These are phyloP conservation scores for Trypanosoma caninum DNA, from an alignment of 208 protist genomes.

Conservation along the genomic window DNA sequence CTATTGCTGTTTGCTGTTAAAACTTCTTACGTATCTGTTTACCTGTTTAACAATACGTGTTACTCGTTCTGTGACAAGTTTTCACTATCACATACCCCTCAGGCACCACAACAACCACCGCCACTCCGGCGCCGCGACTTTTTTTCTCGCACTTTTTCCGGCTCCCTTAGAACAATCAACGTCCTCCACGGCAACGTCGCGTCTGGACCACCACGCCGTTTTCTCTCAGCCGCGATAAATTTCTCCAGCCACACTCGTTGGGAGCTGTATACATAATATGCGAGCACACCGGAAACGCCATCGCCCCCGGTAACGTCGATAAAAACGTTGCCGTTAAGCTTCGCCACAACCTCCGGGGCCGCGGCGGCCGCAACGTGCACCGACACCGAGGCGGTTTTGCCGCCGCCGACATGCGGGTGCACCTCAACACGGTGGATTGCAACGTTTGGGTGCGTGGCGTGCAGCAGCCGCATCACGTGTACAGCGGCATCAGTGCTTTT, in stretches of 20 bases:
- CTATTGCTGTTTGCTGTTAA: too few species aligned
- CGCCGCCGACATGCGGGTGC: conserved; percentile 25
- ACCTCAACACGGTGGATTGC: conserved; percentile 49
- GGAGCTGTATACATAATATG: conserved; percentile 58
- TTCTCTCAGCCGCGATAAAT: conserved; percentile 12
- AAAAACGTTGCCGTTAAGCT: conserved; percentile 63
- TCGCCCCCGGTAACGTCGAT: conserved; percentile 41
- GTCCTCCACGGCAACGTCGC: conserved; percentile 21
- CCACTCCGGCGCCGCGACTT: neutral
- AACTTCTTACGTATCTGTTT: too few species aligned
- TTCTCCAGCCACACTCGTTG: conserved; percentile 58
- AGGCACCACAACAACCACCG: too few species aligned
- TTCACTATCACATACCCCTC: too few species aligned
- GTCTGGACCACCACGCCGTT: neutral
- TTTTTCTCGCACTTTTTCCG: neutral
- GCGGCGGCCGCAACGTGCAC: conserved; percentile 53
- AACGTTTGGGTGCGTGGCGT: conserved; percentile 49
- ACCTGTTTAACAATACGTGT: too few species aligned
- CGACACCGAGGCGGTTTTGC: conserved; percentile 52
- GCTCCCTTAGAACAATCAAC: conserved; percentile 25
- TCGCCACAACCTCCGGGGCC: conserved; percentile 28
- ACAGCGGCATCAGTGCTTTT: conserved; percentile 45
- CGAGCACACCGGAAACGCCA: conserved; percentile 22
- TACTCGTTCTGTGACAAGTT: too few species aligned
- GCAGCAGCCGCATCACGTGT: conserved; percentile 46